Conservation (phyloP, 805 yeast species). For the Metschnikowia cerradonensis region DNA sequence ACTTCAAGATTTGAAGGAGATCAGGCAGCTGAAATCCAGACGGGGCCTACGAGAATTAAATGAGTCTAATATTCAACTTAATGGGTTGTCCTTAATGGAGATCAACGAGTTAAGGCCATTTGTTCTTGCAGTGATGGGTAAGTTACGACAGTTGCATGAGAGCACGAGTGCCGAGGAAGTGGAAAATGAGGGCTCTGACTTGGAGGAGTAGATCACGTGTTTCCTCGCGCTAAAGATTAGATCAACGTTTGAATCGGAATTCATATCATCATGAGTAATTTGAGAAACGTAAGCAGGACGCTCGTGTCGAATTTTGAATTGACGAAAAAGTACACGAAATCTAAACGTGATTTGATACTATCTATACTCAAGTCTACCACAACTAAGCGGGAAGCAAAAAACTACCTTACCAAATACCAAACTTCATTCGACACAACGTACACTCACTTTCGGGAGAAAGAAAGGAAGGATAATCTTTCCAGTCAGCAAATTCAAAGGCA, state of each 20-base stretch:
- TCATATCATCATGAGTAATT: conserved; percentile 23
- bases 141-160: conserved; percentile 55
- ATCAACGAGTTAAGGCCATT: conserved; percentile 86
- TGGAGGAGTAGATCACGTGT: conserved; percentile 14
- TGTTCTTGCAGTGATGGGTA: conserved; percentile 75
- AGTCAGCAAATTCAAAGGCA: conserved; percentile 27
- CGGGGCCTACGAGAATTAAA: conserved; percentile 76
- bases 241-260: not conserved
- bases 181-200: conserved; percentile 12
- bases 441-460: conserved; percentile 1
- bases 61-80: conserved; percentile 77
- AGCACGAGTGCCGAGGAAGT: conserved; percentile 17
- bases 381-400: conserved; percentile 86
- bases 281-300: conserved; percentile 26
- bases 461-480: conserved; percentile 17
- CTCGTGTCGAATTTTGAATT: conserved; percentile 36
- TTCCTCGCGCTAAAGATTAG: not conserved
- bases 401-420: conserved; percentile 70
- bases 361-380: conserved; percentile 87
- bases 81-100: conserved; percentile 78
- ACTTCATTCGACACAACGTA: conserved; percentile 34
- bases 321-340: conserved; percentile 34
- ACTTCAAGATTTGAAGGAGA: conserved; percentile 80
- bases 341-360: conserved; percentile 67
- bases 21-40: conserved; percentile 74